Base-by-base conservation (phyloP, 2,329 filamentous ascomycete genomes). In the Sphaerulina vaccinii region DNA sequence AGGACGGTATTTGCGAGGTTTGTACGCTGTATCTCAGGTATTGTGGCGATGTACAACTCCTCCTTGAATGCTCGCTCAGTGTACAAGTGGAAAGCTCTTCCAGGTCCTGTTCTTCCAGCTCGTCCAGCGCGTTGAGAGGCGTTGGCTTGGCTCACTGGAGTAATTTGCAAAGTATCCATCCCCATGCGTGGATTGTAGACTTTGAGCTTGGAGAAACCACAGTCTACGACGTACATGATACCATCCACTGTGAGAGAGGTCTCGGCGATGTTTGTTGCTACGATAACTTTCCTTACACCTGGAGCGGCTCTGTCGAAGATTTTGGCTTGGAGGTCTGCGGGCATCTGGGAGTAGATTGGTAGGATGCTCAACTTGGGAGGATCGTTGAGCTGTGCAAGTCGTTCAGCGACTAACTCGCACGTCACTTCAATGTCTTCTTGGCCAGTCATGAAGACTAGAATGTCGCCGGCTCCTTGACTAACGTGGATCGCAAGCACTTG, bases 291-390 rank as follows among this genome's bases (percentile, higher is more conserved):
- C 52, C 93, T 85, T 3, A 96, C 91, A 1, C 93, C 93, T 0
- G 91, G 87, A 2, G 88, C 78, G 2, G 95, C 93, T 59, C 86
- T 84, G 66, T 99, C 92, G 64, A 99, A 99, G 59, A 99, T 99
- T 72, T 95, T 97, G 54, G 93, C 90, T 71, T 99, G 95, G 29
- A 99, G 76, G 70, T 99, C 95, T 27, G 93, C 93, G 2, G 93
- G 95, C 93, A 99, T 96, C 71, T 99, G 93, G 79, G 90, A 96
- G 81, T 99, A 99, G 49, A 99, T 97, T 0, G 95, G 95, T 22
- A 99, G 73, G 49, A 99, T 95, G 67, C 88, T 92, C 52, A 99
- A 82, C 67, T 96, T 92, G 1, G 93, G 91, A 1, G 93, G 92
- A 64, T 99, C 91, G 57, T 96, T 97, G 24, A 99, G 80, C 23